Conservation (phyloP, 495 filamentous ascomycete species). For the Sporormia fimetaria region DNA sequence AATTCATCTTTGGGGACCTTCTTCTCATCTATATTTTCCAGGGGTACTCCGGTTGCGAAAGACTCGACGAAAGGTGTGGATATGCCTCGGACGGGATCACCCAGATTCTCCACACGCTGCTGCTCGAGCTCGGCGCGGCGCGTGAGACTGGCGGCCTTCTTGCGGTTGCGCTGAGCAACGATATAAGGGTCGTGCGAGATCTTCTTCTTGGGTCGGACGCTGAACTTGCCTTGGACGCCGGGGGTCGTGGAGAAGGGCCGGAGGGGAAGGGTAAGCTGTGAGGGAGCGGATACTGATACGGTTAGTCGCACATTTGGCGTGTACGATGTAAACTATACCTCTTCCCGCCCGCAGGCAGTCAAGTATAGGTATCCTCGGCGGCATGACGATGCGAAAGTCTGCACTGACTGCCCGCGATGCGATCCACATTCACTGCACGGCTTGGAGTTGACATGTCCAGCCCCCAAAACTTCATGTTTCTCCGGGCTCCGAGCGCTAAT, state of each 20-base stretch:
- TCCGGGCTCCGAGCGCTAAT: not conserved
- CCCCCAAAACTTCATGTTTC: not conserved
- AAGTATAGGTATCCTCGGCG: conserved; percentile 57
- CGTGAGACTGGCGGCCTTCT: conserved; percentile 66
- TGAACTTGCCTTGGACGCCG: conserved; percentile 10
- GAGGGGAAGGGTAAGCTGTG: conserved; percentile 22
- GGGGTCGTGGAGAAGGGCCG: conserved; percentile 41
- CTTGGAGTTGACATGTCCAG: not conserved
- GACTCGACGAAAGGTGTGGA: conserved; percentile 74
- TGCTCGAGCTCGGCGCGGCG: conserved; percentile 55
- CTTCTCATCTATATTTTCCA: conserved; percentile 19
- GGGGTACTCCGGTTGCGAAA: conserved; percentile 49
- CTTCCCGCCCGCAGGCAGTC: conserved; percentile 51
- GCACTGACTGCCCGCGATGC: conserved; percentile 24
- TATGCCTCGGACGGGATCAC: conserved; percentile 67
- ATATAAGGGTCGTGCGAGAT: conserved; percentile 53
- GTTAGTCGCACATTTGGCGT: conserved; percentile 4
- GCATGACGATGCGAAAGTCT: conserved; percentile 44
- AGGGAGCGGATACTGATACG: conserved; percentile 3
- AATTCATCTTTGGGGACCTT: conserved; percentile 24
- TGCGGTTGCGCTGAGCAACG: conserved; percentile 61
- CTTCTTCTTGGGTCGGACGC: conserved; percentile 28
- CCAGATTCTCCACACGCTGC: conserved; percentile 48
- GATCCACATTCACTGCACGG: not conserved
- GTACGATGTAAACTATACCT: conserved; percentile 35